Base-by-base conservation (phyloP, 257 asterid genomes). In the Solanum microdontum region DNA sequence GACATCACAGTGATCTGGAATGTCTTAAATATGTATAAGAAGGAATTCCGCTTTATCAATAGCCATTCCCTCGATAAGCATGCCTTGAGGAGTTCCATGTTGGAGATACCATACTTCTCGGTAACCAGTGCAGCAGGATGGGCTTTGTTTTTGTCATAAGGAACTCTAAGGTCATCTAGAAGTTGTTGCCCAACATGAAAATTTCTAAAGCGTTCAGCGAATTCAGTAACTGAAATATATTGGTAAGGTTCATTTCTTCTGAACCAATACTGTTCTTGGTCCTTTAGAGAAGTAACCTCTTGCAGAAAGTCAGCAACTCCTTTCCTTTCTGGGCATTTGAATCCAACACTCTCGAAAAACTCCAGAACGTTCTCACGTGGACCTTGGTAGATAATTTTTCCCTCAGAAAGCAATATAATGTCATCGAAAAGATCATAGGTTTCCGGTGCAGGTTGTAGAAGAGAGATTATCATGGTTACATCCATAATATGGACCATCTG, bases 101-200 rank as follows among this genome's bases (percentile, higher is more conserved):
- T 97, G 30, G 98, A 97, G 88, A 97, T 94, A 34, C 98, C 99
- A 14, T 94, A 95, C 88, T 93, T 97, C 1, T 93, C 92, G 11
- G 95, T 97, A 43, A 95, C 98, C 92, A 97, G 89, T 55, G 99
- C 99, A 69, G 99, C 99, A 45, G 98, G 99, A 89, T 97, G 99
- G 28, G 93, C 85, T 88, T 88, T 94, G 48, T 92, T 45, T 89
- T 89, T 94, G 43, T 95, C 97, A 33, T 94, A 97, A 3, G 98
- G 98, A 87, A 89, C 33, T n/a, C 93, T 91, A 34, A 95, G 94
- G 2, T 95, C 98, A 84, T 94, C 98, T 40, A 40, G 92, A 15
- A 95, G 87, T 84, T 93, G 93, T 85, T 89, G 91, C 26, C 99
- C 99, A 32, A 92, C 74, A 76, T 93, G 98, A 92, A 94, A 94